Base-by-base conservation (phyloP, 1,139 yeast genomes). In the Yamadazyma sp. region DNA sequence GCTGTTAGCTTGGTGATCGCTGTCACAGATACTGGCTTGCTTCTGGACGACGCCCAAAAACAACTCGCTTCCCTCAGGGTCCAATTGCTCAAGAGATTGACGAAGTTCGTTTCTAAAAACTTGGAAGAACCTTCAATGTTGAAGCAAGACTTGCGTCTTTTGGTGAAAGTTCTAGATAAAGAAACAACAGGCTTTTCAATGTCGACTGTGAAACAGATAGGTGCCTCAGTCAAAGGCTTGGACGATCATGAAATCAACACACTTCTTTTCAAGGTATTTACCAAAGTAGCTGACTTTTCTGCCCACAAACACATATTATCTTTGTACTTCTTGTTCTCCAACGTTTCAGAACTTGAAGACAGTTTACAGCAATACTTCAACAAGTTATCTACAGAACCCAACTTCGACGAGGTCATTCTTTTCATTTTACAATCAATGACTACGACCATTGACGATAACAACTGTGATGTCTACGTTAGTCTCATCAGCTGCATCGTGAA, bases 391-490 rank as follows among this genome's bases (percentile, higher is more conserved):
- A 10, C 11, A 8, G 5, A 23, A 6, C 15, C 14, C 4, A 16
- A 26, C 3, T 41, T 16, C 2, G 39, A 39, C 11, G 32, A 38
- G 12, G 25, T 36, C 4, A 16, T 35, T 17, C 17, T 34, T 10
- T 39, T 18, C 24, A 20, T 44, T 3, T 27, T 45, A 6, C 22
- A 27, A 8, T 37, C 45, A 1, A 34, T 44, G 32, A 34, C 39
- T 7, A 15, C 17, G 2, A 49, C 44, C 6, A 31, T 44, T 7
- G 36, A 31, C 8, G 25, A 23, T 1, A 44, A 34, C 7, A 47
- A 49, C 29, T 29, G 44, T 14, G 27, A 34, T 17, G 43, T 52
- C 25, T 55, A 51, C 15, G n/a, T 34, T 9, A 29, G 23, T 9
- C 14, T 49, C 36, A 24, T 34, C 41, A 15, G 29, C 34, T 14